Base-by-base conservation (phyloP, 208 protist genomes). In the Naegleria gruberi region DNA sequence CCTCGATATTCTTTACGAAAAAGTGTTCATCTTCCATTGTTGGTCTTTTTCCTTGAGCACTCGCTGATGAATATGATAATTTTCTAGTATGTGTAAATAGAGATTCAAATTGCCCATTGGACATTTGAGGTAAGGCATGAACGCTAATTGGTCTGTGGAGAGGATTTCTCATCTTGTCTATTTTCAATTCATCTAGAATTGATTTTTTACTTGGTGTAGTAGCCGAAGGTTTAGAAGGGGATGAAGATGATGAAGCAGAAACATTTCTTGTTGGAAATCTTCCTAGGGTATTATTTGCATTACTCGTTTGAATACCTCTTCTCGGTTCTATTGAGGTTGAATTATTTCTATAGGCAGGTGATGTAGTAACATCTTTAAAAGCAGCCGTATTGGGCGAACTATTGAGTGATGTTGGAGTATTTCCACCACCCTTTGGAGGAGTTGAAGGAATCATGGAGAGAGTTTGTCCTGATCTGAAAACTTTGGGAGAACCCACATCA, bases 1-100 rank as follows among this genome's bases (percentile, higher is more conserved):
- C 26, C 7, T 87, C 44, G 5, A 87, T 37, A 30, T 87, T 41
- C 44, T 55, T 55, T 34, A 87, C 23, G n/a, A 87, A 87, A 43
- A 87, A 87, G n/a, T 87, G 44, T 51, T 87, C 83, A 19, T 87
- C 83, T 40, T 87, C 83, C 83, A 87, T 87, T 0, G 43, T 55
- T 6, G 41, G 41, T 87, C 83, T 12, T 34, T 55, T 37, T 8
- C 83, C 83, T 87, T 55, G 41, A 4, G 83, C 17, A 37, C 65
- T 77, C n/a, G 65, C 65, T 37, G 65, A 77, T 12, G 65, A 30
- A 77, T 77, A 77, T 19, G 65, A 77, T 19, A 77, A 8, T 37
- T 77, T 30, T 37, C 65, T 19, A 37, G 65, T 37, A 37, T 77
- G 17, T 37, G 7, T 37, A 26, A 77, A 77, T 15, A 77, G 65